Base-by-base conservation (phyloP, 306 rosid genomes). In the Dicorynia guianensis region DNA sequence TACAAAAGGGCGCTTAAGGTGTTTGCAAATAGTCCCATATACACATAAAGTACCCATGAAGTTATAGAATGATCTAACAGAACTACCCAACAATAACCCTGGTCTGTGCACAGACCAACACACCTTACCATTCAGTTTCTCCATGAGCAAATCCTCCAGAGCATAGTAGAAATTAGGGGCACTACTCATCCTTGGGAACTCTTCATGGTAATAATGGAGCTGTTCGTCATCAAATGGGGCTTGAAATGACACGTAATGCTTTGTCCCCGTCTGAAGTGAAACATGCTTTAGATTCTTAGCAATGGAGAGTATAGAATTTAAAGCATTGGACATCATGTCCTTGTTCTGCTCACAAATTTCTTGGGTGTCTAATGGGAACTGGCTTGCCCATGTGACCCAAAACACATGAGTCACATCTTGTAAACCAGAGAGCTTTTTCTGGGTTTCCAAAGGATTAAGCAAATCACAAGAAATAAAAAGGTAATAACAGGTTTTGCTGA, bases 361-460 rank as follows among this genome's bases (percentile, higher is more conserved):
- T 49, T 54, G 79, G 67, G 82, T 84, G 39, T 94, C 97, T 59
- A 71, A 82, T 20, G 85, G 94, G 78, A 72, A 87, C 50, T 90
- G 87, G 84, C 92, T 89, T 40, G 97, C 91, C 99, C 99, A 95
- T 6, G 99, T 95, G 83, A 95, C 81, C 99, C 99, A 95, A 76
- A 95, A 92, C 63, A 89, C 34, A 76, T 90, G 97, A 1, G 96
- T 95, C 56, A 87, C 97, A 81, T 90, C 93, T 19, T 81, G 79
- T 10, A 92, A 67, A 20, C 8, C 19, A 3, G 86, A 70, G 0
- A 92, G 93, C 72, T 82, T 89, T 60, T 74, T 39, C 2, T 87
- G 74, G 48, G 92, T 79, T 69, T 91, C 92, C 20, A 64, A 56
- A 61, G 89, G 93, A 76, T 89, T 88, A 6, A 82, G 88, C 84